Base-by-base conservation (phyloP, 208 protist genomes). In the Phytomonas serpens region DNA sequence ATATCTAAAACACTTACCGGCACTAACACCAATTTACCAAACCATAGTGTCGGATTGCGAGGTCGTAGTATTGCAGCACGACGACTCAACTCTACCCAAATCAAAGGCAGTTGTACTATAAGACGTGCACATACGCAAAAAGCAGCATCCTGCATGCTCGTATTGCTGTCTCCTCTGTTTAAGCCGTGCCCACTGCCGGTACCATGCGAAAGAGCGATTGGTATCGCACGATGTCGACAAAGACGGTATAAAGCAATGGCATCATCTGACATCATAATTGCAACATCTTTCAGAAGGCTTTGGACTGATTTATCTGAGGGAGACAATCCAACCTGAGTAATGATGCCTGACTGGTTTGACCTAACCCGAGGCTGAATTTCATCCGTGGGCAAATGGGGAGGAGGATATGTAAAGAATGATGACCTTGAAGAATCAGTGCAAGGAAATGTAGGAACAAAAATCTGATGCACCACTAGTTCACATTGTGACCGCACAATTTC, bases 231-330 rank as follows among this genome's bases (percentile, higher is more conserved):
- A 85, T 79, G 51, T 66, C 63, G 64, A 76, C 87, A 92, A 30
- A 92, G 77, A 33, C 87, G 84, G 57, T 92, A 87, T 3, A 88
- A 73, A 31, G 85, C 76, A 78, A 92, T 86, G 27, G 79, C 80
- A 52, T 76, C 78, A 52, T 65, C 47, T 57, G 47, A 57, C 47
- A 57, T 27, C 47, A 27, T 27, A 57, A 23, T 27, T 27, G 47
- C 47, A 27, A 23, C 10, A 27, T 57, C 10, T 57, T 57, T 57
- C 47, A 57, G 47, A 27, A 57, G 5, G 23, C 23, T 57, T 16
- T 57, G 16, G 47, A 57, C 47, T 27, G 47, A 57, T 6, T 5
- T 19, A 27, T 11, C 10, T 57, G 16, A 57, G 5, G 47, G 27
- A 19, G 19, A 57, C 16, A 27, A 27, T 19, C 47, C 47, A 57